These are phyloP conservation scores for Millerozyma acaciae DNA, from an alignment of 805 yeast genomes.

Conservation along the genomic window DNA sequence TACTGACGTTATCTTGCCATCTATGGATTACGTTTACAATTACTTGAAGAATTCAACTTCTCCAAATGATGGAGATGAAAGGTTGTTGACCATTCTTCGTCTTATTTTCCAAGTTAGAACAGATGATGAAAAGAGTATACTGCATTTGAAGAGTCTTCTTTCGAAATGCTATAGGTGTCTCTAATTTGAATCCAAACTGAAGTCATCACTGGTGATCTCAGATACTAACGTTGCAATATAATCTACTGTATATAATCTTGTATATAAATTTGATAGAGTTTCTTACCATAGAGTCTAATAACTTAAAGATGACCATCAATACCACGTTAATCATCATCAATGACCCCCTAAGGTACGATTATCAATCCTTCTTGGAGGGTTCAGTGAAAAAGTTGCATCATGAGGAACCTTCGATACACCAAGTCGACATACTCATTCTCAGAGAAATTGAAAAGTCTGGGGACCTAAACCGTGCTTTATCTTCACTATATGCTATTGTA, in stretches of 20 bases:
- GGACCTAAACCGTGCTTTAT: slow-evolving; percentile 25
- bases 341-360: slow-evolving; percentile 13
- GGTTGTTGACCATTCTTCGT: slow-evolving; percentile 16
- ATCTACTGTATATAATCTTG: slow-evolving; percentile 3
- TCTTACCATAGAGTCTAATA: too few species aligned
- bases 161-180: slow-evolving; percentile 10
- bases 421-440: slow-evolving; percentile 23
- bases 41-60: slow-evolving; percentile 14
- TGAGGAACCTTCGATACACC: not conserved
- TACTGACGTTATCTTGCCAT: slow-evolving; percentile 15
- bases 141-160: slow-evolving; percentile 10
- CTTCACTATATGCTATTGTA: slow-evolving; percentile 23
- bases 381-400: slow-evolving; percentile 4
- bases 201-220: too few species aligned
- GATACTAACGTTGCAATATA: too few species aligned
- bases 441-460: slow-evolving; percentile 16
- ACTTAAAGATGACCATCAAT: slow-evolving; percentile 1
- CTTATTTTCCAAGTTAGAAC: slow-evolving; percentile 14
- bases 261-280: too few species aligned
- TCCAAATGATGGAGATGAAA: slow-evolving; percentile 14
- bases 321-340: slow-evolving; percentile 10
- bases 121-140: slow-evolving; percentile 10
- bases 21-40: slow-evolving; percentile 22
- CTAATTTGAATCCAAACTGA: too few species aligned
- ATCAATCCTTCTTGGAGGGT: slow-evolving; percentile 7